Base-by-base conservation (phyloP, 2,329 filamentous ascomycete species). In the Lecanicillium sp. region DNA sequence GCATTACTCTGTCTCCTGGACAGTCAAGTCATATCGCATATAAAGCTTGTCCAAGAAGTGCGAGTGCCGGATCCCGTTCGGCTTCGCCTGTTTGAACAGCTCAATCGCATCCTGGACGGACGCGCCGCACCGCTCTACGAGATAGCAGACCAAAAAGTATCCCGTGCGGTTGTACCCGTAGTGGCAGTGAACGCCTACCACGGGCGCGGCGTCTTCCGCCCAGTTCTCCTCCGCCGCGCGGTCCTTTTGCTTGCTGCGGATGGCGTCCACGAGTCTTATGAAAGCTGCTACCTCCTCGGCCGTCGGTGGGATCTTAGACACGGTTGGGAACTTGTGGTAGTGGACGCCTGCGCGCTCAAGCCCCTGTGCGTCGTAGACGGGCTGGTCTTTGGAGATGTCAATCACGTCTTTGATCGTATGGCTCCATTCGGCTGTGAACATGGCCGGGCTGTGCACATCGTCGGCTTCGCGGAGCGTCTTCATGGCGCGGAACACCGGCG, bases 131-230 rank as follows among this genome's bases (percentile, higher is more conserved):
- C 81, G 74, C 68, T 96, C 90, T 12, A 96, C 84, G n/a, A 97
- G 72, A 61, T 96, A 97, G 59, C 84, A 89, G 26, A 88, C 85
- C 43, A 97, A 81, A 61, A 96, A 87, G 63, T 91, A 95, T 0
- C 91, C 91, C 0, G 91, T 96, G 19, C 90, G 79, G 63, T 97
- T 96, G 69, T 94, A 96, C 0, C 91, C 91, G 58, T 96, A 96
- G 60, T 97, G 91, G 59, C 91, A 97, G 63, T 97, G 91, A 0
- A 95, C 88, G 2, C 85, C 90, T 44, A 95, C 78, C 40, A 84
- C 69, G n/a, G 58, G 61, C 35, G 60, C 51, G 7, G 57, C 57
- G 1, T 70, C 67, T 1, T 69, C 58, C 5, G 67, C 62, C 55
- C 64, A 70, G 2, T 71, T 67, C 17, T 67, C 70, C 49, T 64